These are phyloP conservation scores for Eucommia ulmoides DNA, from an alignment of 257 asterid species.

Conservation along the genomic window DNA sequence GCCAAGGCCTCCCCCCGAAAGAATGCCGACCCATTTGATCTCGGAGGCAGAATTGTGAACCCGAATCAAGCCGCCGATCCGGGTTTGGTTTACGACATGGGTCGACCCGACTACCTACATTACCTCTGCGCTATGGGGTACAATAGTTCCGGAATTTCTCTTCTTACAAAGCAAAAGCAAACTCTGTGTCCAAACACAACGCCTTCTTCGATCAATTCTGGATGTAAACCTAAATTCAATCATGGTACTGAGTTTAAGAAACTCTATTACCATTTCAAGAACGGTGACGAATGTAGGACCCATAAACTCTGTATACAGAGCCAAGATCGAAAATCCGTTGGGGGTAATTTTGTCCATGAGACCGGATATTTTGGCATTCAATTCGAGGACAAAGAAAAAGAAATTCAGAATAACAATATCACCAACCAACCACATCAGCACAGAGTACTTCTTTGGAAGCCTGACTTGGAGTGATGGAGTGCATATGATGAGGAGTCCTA, in stretches of 20 bases:
- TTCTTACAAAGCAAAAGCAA: not conserved
- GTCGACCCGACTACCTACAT: not conserved
- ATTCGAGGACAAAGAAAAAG: constrained; percentile 13
- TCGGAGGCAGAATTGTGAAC: constrained; percentile 33
- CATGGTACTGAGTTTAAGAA: constrained; percentile 5
- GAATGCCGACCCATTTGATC: constrained; percentile 30
- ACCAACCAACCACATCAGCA: too few species aligned
- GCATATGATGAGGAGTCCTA: too few species aligned
- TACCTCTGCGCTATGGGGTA: constrained; percentile 32
- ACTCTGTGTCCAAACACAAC: constrained; percentile 5
- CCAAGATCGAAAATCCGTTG: constrained; percentile 18
- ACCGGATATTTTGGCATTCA: constrained; percentile 27
- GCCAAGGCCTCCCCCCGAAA: constrained; percentile 26
- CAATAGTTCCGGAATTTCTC: not conserved
- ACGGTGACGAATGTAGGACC: constrained; percentile 15
- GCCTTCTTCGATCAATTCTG: constrained; percentile 8
- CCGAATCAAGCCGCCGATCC: constrained; percentile 6
- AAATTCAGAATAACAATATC: too few species aligned
- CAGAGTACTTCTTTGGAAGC: too few species aligned
- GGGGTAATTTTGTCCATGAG: constrained; percentile 20
- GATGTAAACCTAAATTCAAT: constrained; percentile 14
- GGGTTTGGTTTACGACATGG: not conserved
- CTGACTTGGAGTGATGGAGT: too few species aligned
- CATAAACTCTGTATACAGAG: constrained; percentile 4
- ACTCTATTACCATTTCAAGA: constrained; percentile 5